Evolutionary conservation across 208 protist genomes (phyloP), one percentile per base, ranked within the genome.

Genomic region (Naegleria lovaniensis): DNA sequence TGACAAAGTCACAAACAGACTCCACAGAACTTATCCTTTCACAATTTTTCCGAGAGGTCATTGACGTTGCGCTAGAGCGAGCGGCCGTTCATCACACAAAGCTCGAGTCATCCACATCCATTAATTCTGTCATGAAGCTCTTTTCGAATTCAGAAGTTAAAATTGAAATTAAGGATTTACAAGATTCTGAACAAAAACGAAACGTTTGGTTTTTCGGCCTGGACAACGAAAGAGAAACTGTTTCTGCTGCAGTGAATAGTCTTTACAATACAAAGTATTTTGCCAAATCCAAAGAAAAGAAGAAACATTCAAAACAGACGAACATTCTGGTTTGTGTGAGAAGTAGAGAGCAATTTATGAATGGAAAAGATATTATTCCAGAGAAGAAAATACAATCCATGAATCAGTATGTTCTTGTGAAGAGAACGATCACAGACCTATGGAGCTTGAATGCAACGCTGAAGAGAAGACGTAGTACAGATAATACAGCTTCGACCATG

Each of bases 201-300:
- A 88, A 58, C 36, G 25, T 89, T 89, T 89, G 85, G 85, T 89
- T 89, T n/a, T 89, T 89, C 59, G 85, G 85, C 29, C 59, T 89
- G 48, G 48, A 58, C 15, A 89, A 89, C 25, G 85, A 89, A 89
- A 55, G 13, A 29, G 85, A 89, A 67, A 67, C 43, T 7, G 48
- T 89, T n/a, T 41, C 29, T n/a, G 22, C 5, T 40, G 41, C 85
- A 4, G 48, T 89, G 0, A 89, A 89, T 67, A 67, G 13, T 29
- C 16, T 89, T 16, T 25, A 89, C 25, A 22, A 59, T 58, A 29
- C 13, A 36, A 39, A 16, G n/a, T 39, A 7, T 48, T 85, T 29
- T 85, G 9, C 25, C 16, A 29, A 40, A 4, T n/a, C 83, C 0
- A 85, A 40, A 11, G 36, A 11, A 40, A 48, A 40, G 15, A 43